Evolutionary conservation across 169 alveolate species (phyloP).

Genomic region (Fabrea salina): DNA sequence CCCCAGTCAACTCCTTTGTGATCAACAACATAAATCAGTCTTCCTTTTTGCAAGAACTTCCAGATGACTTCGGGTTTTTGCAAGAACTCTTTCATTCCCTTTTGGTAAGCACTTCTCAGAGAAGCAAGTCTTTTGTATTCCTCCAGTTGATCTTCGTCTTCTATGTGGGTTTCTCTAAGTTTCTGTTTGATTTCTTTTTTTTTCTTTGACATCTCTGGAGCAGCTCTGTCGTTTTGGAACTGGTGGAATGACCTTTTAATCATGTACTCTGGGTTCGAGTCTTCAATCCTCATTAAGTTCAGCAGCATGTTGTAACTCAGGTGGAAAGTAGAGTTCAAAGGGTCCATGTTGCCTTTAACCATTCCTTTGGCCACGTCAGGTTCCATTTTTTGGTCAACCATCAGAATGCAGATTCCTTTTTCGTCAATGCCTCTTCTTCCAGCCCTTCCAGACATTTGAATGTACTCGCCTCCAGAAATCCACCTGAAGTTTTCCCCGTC

Average conservation of each 20-base stretch:
- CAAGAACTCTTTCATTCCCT: slow-evolving; percentile 47
- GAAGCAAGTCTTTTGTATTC: slow-evolving; percentile 57
- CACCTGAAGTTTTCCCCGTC: slow-evolving; percentile 92
- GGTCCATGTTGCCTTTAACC: slow-evolving; percentile 88
- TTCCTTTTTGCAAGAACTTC: slow-evolving; percentile 84
- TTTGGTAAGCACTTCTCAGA: slow-evolving; percentile 44
- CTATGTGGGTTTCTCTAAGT: slow-evolving; percentile 53
- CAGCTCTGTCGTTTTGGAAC: slow-evolving; percentile 90
- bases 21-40: slow-evolving; percentile 76
- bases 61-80: slow-evolving; percentile 71
- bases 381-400: slow-evolving; percentile 93
- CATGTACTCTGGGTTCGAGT: slow-evolving; percentile 92
- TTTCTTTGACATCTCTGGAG: slow-evolving; percentile 78
- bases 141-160: slow-evolving; percentile 51
- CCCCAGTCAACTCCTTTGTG: slow-evolving; percentile 67
- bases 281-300: slow-evolving; percentile 95
- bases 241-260: slow-evolving; percentile 95
- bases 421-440: slow-evolving; percentile 98
- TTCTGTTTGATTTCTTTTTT: slow-evolving; percentile 53
- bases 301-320: slow-evolving; percentile 96
- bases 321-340: slow-evolving; percentile 93
- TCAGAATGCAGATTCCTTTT: slow-evolving; percentile 94
- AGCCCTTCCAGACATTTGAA: slow-evolving; percentile 96
- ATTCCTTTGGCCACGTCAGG: slow-evolving; percentile 92
- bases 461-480: slow-evolving; percentile 95